Evolutionary conservation across 495 filamentous ascomycete species (phyloP).

Genomic region (Sphaerosporella brunnea): DNA sequence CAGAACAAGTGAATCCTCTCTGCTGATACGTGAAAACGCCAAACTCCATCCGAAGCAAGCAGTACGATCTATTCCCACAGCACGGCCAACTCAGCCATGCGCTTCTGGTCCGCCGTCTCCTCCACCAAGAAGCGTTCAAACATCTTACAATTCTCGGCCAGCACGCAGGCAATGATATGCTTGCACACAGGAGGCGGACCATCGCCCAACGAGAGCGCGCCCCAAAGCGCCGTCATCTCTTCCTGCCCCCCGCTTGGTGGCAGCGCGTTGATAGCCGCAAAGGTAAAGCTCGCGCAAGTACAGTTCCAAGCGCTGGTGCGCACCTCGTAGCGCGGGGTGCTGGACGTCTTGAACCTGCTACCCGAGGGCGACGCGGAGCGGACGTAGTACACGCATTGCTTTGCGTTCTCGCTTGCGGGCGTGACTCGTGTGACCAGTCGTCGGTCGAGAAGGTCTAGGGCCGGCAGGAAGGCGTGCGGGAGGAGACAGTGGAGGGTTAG

Average conservation of each 20-base stretch:
- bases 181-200: constrained; percentile 61
- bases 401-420: background rate
- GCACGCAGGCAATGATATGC: constrained; percentile 67
- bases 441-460: constrained; percentile 50
- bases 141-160: constrained; percentile 50
- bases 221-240: constrained; percentile 15
- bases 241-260: background rate
- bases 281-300: constrained; percentile 65
- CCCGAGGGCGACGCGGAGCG: background rate
- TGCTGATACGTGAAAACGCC: too few relatives aligned
- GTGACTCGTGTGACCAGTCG: constrained; percentile 34
- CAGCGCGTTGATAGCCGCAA: constrained; percentile 33
- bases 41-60: too few relatives aligned
- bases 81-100: constrained; percentile 57
- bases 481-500: constrained; percentile 39
- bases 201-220: constrained; percentile 21
- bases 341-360: background rate
- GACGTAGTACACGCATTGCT: background rate
- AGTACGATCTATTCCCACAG: too few relatives aligned
- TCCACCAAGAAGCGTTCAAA: constrained; percentile 39
- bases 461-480: constrained; percentile 39
- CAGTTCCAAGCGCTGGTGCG: constrained; percentile 69
- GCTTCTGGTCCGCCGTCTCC: constrained; percentile 39
- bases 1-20: too few relatives aligned
- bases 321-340: constrained; percentile 42